phyloP scores from a whole-genome alignment of 2,329 filamentous ascomycete genomes.

The Thielaviopsis punctulata region DNA sequence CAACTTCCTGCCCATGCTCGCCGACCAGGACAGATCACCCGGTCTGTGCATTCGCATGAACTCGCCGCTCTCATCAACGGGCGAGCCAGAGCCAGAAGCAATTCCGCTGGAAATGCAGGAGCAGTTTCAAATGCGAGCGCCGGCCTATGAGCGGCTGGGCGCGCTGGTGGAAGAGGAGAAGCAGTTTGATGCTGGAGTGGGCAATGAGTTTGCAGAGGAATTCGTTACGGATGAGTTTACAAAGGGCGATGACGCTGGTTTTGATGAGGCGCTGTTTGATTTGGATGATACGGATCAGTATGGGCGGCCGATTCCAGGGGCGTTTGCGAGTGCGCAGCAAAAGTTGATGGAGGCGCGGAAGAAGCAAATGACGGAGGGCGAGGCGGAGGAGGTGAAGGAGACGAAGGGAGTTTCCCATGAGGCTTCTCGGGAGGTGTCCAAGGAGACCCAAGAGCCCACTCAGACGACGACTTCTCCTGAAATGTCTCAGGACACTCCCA shows the following conservation, averaged over 20 bases:
- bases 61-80: conserved; percentile 21
- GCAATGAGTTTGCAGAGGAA: conserved; percentile 29
- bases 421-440: background rate
- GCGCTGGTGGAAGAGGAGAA: conserved; percentile 37
- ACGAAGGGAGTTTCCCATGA: background rate
- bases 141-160: conserved; percentile 5
- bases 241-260: conserved; percentile 35
- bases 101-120: conserved; percentile 10
- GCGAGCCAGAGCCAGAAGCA: conserved; percentile 24
- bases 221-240: conserved; percentile 17
- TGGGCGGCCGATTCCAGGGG: conserved; percentile 41
- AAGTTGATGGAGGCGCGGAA: conserved; percentile 6
- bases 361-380: conserved; percentile 2
- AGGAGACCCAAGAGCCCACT: background rate
- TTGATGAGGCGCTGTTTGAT: conserved; percentile 62
- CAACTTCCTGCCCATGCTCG: background rate
- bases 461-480: too few species aligned
- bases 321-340: conserved; percentile 36
- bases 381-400: conserved; percentile 8
- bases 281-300: conserved; percentile 46
- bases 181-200: conserved; percentile 44
- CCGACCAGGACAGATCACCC: background rate
- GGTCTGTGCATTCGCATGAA: conserved; percentile 11
- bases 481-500: background rate
- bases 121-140: conserved; percentile 9